These are phyloP conservation scores for Tetracladium setigerum DNA, from an alignment of 495 filamentous ascomycete species.

Conservation along the genomic window DNA sequence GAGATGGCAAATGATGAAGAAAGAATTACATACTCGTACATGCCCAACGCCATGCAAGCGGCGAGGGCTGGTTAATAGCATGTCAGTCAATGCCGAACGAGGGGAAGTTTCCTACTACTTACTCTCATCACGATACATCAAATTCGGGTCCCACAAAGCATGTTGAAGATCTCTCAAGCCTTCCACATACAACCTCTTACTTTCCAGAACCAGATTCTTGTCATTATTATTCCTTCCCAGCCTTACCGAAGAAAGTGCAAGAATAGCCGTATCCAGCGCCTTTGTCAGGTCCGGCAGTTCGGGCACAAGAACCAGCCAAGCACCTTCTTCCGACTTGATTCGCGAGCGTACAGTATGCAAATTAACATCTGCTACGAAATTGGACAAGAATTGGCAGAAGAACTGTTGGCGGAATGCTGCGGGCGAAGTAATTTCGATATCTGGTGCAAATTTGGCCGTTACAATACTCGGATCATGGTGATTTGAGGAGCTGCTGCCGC, in stretches of 20 bases:
- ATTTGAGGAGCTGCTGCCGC: no score
- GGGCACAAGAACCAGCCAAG: conserved; percentile 23
- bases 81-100: no score
- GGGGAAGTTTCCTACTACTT: no score
- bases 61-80: conserved; percentile 15
- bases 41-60: conserved; percentile 26
- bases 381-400: conserved; percentile 8
- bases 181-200: conserved; percentile 26
- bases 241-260: conserved; percentile 22
- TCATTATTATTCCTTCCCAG: conserved; percentile 21
- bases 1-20: no score
- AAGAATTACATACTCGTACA: conserved; percentile 25
- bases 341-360: no score
- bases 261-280: conserved; percentile 22
- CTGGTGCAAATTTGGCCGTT: no score
- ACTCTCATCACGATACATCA: conserved; percentile 26
- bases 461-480: no score
- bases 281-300: conserved; percentile 14
- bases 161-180: conserved; percentile 28
- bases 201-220: conserved; percentile 19
- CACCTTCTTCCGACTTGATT: no score
- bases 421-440: no score
- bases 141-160: conserved; percentile 21
- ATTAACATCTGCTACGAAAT: no score
- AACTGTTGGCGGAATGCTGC: conserved; percentile 12